These are phyloP conservation scores for Aurinia saxatilis DNA, from an alignment of 345 rosid genomes.

Conservation along the genomic window DNA sequence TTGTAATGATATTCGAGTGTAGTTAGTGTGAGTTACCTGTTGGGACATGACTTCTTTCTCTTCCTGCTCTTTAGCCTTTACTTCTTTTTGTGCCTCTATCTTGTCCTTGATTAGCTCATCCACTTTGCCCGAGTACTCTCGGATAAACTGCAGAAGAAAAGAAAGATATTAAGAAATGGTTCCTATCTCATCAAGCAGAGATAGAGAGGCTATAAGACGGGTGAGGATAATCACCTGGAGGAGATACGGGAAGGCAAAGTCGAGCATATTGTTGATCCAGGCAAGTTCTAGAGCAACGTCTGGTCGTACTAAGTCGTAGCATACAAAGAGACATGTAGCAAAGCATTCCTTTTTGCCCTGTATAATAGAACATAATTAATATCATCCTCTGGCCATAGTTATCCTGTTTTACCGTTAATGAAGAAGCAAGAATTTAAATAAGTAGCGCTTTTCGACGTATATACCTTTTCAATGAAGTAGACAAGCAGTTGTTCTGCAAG, in stretches of 20 bases:
- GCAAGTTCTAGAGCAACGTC: conserved; percentile 86
- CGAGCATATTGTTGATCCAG: conserved; percentile 85
- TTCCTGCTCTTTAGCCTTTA: conserved; percentile 63
- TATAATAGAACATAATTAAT: conserved; percentile 1
- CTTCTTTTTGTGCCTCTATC: conserved; percentile 61
- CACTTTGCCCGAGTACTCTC: conserved; percentile 73
- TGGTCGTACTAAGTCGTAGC: conserved; percentile 75
- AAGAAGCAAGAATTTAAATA: too few relatives aligned
- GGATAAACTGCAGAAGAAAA: conserved; percentile 46
- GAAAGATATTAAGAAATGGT: not conserved
- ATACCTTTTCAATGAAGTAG: conserved; percentile 92
- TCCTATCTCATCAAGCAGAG: not conserved
- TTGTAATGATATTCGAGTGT: not conserved
- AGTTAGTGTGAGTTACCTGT: conserved; percentile 46
- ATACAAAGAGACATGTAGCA: conserved; percentile 89
- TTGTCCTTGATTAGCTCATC: conserved; percentile 77
- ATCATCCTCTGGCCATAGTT: conserved; percentile 1
- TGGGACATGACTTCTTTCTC: conserved; percentile 77
- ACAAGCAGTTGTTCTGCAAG: conserved; percentile 92
- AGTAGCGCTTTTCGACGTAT: not conserved
- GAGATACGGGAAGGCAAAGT: conserved; percentile 82
- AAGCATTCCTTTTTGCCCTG: conserved; percentile 95
- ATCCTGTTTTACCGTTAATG: not conserved
- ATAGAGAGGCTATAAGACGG: not conserved
- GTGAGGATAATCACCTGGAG: conserved; percentile 46